Evolutionary conservation across 257 asterid species (phyloP).

Genomic region (Primulina tabacum): DNA sequence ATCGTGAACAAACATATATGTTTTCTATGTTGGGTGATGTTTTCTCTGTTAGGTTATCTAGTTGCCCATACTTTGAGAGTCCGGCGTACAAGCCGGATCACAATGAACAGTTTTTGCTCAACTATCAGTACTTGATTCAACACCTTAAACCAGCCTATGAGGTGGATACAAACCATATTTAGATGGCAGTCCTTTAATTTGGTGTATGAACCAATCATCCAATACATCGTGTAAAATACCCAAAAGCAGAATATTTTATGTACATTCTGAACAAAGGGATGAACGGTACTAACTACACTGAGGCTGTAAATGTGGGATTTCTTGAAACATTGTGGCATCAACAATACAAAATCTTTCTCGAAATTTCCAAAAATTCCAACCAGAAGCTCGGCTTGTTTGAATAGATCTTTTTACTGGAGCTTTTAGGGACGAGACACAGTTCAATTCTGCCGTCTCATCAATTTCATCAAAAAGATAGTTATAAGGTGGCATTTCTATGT

Average conservation of each 20-base stretch:
- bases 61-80: background rate
- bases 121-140: no score
- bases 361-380: background rate
- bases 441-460: conserved; percentile 50
- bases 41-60: background rate
- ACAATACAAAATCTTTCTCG: background rate
- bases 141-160: background rate
- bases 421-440: conserved; percentile 56
- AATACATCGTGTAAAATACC: background rate
- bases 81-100: background rate
- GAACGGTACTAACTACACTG: background rate
- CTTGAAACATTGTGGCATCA: background rate
- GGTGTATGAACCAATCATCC: background rate
- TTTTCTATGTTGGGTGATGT: background rate
- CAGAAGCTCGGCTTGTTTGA: conserved; percentile 25
- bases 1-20: background rate
- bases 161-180: background rate
- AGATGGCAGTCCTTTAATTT: background rate
- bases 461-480: conserved; percentile 76
- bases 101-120: background rate
- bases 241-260: conserved; percentile 1
- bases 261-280: conserved; percentile 15
- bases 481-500: conserved; percentile 73
- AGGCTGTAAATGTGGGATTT: background rate
- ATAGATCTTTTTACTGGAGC: conserved; percentile 64